phyloP scores from a whole-genome alignment of 1,284 basidiomycete genomes.

The Moniliella sp. region DNA sequence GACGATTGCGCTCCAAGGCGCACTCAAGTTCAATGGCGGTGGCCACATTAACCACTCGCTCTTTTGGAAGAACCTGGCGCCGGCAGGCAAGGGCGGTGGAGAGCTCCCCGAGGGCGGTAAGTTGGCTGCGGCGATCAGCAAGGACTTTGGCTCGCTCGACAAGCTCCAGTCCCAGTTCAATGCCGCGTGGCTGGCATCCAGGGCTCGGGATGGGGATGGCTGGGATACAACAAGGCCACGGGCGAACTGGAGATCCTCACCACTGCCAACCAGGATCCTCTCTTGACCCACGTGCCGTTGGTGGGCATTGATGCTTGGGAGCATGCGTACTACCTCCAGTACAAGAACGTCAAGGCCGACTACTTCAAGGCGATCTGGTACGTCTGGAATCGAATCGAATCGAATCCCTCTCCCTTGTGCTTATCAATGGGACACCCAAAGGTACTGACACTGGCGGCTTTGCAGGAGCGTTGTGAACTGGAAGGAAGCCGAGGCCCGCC shows the following conservation, averaged over 20 bases:
- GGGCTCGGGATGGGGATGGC: conserved; percentile 31
- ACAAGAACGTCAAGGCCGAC: conserved; percentile 29
- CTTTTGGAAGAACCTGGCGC: conserved; percentile 32
- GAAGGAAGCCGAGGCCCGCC: conserved; percentile 28
- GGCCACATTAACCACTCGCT: conserved; percentile 28
- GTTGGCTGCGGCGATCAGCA: conserved; percentile 26
- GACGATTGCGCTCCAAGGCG: conserved; percentile 15
- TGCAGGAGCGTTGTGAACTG: conserved; percentile 26
- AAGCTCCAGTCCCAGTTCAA: conserved; percentile 21
- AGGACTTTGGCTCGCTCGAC: conserved; percentile 27
- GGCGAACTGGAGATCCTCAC: conserved; percentile 25
- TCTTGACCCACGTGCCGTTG: conserved; percentile 25
- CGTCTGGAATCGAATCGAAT: too few relatives aligned
- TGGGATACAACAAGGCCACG: conserved; percentile 18
- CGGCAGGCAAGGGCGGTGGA: conserved; percentile 22
- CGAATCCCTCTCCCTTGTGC: too few relatives aligned
- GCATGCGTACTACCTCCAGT: conserved; percentile 20
- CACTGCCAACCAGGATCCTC: conserved; percentile 30
- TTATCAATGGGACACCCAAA: too few relatives aligned
- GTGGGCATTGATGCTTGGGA: conserved; percentile 33
- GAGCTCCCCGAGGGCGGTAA: conserved; percentile 12
- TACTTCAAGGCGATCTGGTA: too few relatives aligned
- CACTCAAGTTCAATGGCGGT: conserved; percentile 32
- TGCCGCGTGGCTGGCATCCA: conserved; percentile 19
- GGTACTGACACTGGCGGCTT: too few relatives aligned